These are phyloP conservation scores for Pyrus betulifolia DNA, from an alignment of 306 rosid species.

Conservation along the genomic window DNA sequence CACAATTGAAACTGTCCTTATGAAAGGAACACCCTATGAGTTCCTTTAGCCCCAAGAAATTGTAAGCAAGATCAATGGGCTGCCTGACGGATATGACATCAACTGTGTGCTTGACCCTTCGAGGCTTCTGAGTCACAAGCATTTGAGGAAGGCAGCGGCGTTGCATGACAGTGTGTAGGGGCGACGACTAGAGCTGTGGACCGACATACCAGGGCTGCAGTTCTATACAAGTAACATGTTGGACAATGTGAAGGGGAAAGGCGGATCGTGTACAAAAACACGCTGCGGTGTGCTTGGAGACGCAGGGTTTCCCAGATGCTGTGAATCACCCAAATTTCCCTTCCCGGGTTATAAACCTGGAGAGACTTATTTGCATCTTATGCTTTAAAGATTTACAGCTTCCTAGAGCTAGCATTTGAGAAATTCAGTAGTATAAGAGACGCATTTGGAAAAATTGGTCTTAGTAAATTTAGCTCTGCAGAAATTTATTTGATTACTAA, in stretches of 20 bases:
- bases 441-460: background rate
- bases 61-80: constrained; percentile 27
- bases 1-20: constrained; percentile 24
- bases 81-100: constrained; percentile 51
- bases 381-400: constrained; percentile 53
- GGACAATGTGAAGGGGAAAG: constrained; percentile 36
- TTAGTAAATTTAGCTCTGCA: background rate
- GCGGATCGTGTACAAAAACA: constrained; percentile 24
- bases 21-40: constrained; percentile 47
- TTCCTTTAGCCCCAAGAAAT: constrained; percentile 39
- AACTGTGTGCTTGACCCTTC: constrained; percentile 45
- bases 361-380: constrained; percentile 38
- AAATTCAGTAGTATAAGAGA: background rate
- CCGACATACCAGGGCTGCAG: constrained; percentile 52
- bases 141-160: constrained; percentile 30
- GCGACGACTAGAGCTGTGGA: constrained; percentile 61
- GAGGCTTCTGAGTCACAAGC: background rate
- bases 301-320: constrained; percentile 61
- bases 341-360: constrained; percentile 50
- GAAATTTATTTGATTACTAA: background rate
- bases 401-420: background rate
- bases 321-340: constrained; percentile 51
- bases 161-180: constrained; percentile 42
- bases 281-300: constrained; percentile 48
- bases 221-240: constrained; percentile 42